These are phyloP conservation scores for Chaetomidium leptoderma DNA, from an alignment of 495 filamentous ascomycete species.

Conservation along the genomic window DNA sequence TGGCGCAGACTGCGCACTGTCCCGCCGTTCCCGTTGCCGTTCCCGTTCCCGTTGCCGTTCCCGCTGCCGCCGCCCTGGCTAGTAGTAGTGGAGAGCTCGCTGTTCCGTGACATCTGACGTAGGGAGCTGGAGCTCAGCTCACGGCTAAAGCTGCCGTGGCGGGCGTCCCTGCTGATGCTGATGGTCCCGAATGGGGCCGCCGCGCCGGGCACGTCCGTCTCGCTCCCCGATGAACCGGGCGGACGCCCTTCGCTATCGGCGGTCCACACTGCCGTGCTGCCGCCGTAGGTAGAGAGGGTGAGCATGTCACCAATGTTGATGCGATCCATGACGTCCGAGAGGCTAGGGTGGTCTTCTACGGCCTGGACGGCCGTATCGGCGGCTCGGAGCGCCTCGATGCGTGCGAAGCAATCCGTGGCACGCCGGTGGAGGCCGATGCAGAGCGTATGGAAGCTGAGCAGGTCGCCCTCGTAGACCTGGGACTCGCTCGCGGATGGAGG, in stretches of 20 bases:
- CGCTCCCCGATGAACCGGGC: conserved; percentile 46
- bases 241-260: conserved; percentile 35
- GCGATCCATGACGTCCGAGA: conserved; percentile 72
- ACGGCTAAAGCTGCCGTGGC: conserved; percentile 29
- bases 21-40: conserved; percentile 23
- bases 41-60: background rate
- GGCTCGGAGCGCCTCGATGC: conserved; percentile 28
- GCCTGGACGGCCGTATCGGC: conserved; percentile 64
- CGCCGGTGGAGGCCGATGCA: conserved; percentile 69
- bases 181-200: conserved; percentile 31
- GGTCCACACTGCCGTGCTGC: conserved; percentile 27
- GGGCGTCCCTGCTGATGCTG: conserved; percentile 28
- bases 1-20: conserved; percentile 39
- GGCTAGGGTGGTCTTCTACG: conserved; percentile 56
- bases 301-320: conserved; percentile 48
- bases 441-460: conserved; percentile 67
- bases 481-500: conserved; percentile 44
- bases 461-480: conserved; percentile 55
- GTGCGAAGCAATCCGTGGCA: conserved; percentile 44
- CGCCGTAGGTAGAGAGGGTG: conserved; percentile 30
- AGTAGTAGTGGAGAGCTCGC: conserved; percentile 26
- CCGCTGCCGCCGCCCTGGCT: background rate
- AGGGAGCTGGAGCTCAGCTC: conserved; percentile 39
- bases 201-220: conserved; percentile 40
- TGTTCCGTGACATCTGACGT: conserved; percentile 37